Evolutionary conservation across 176 grass and related monocot species (phyloP).

Genomic region (Carex littledalei): DNA sequence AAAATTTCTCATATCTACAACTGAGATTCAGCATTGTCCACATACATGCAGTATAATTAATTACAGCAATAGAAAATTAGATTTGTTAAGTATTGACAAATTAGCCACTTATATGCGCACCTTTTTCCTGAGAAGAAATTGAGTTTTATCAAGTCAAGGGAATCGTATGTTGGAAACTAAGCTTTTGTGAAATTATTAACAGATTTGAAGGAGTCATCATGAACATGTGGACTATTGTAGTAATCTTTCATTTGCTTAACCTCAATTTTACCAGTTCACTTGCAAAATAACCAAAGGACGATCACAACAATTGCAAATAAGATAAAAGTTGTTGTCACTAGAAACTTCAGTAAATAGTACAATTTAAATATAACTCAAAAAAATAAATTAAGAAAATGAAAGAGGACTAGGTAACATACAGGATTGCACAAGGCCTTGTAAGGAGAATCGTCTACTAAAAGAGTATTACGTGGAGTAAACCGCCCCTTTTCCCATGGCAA

Average conservation of each 20-base stretch:
- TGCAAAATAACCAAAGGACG: not conserved
- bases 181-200: not conserved
- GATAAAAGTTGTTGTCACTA: not conserved
- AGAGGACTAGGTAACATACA: slow-evolving; percentile 33
- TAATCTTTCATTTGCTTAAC: not conserved
- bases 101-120: not conserved
- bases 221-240: not conserved
- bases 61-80: not conserved
- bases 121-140: not conserved
- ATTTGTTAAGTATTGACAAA: not conserved
- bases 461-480: slow-evolving; percentile 62
- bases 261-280: not conserved
- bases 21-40: not conserved
- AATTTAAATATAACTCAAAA: not conserved
- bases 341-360: slow-evolving; percentile 3
- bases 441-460: slow-evolving; percentile 87
- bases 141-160: not conserved
- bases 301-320: not conserved
- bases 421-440: slow-evolving; percentile 89
- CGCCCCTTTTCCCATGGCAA: slow-evolving; percentile 67
- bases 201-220: not conserved
- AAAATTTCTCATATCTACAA: not conserved
- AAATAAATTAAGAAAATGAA: not conserved
- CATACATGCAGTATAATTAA: not conserved
- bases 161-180: not conserved